Evolutionary conservation across 2,329 filamentous ascomycete genomes (phyloP), one percentile per base, ranked within the genome.

Genomic region (Talaromyces atroroseus): DNA sequence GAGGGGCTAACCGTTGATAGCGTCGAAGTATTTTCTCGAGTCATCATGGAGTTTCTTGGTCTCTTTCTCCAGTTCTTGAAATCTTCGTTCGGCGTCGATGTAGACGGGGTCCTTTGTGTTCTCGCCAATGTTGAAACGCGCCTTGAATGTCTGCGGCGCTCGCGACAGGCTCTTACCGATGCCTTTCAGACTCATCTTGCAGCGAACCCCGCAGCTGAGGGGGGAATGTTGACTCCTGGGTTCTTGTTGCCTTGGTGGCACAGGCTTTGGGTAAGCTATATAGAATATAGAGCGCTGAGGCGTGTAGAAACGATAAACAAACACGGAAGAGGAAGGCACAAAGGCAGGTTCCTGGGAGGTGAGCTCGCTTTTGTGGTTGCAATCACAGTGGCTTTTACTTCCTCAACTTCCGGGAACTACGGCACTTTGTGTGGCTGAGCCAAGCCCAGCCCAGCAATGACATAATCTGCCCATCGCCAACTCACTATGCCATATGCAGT

Each of bases 11-110:
- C 82, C 89, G 77, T 97, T 96, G 77, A 99, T 96, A 70, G 94
- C 90, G 54, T 96, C 86, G 67, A 95, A 96, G 75, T 99, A 99
- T 77, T 95, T 96, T 74, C 92, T 89, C 56, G 90, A 95, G 75
- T 97, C 92, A 78, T 96, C 90, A 76, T 97, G 92, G 29, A 96
- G 85, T 74, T 89, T 92, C 81, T 96, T 97, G 36, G 94, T 97
- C 78, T 99, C 92, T 63, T 80, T 87, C 76, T 99, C 94, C 62
- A 99, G 82, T 77, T 99, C 94, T 62, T 90, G 81, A 71, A 97
- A 99, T 49, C 94, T 87, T 60, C 92, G 85, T 72, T 99, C 94
- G 61, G 94, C 90, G 74, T 99, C 94, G 61, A 89, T 86, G 74
- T 96, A 99, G 68, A 99, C 87, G 49, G 90, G 80, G 78, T 99